phyloP scores from a whole-genome alignment of 1,139 yeast species.

The Candida mesenterica region DNA sequence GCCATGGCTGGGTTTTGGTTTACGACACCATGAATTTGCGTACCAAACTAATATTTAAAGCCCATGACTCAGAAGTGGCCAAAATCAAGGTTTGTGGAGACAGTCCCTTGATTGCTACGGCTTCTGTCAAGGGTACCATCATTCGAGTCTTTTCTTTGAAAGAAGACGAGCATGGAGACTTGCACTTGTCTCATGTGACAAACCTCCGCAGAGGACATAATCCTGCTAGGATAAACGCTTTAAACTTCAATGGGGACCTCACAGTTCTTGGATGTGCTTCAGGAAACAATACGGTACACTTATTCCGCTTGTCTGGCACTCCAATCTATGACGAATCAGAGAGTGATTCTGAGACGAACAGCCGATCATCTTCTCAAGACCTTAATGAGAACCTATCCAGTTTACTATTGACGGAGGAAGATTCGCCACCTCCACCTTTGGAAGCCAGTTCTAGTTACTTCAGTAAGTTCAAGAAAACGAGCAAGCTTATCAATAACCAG shows the following conservation, averaged over 20 bases:
- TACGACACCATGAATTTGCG: constrained; percentile 59
- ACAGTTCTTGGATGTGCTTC: constrained; percentile 63
- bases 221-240: constrained; percentile 51
- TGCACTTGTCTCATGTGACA: constrained; percentile 33
- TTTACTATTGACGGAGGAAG: constrained; percentile 33
- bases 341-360: constrained; percentile 9
- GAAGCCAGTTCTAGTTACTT: constrained; percentile 17
- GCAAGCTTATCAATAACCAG: constrained; percentile 28
- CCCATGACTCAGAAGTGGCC: constrained; percentile 55
- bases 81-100: constrained; percentile 49
- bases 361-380: constrained; percentile 31
- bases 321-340: constrained; percentile 10
- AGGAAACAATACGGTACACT: constrained; percentile 66
- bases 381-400: constrained; percentile 46
- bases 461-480: constrained; percentile 17
- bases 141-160: constrained; percentile 46
- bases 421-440: constrained; percentile 14
- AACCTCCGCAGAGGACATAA: constrained; percentile 73
- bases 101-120: constrained; percentile 60
- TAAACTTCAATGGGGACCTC: constrained; percentile 52
- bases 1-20: constrained; percentile 46
- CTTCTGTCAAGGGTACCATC: constrained; percentile 72
- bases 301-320: constrained; percentile 39
- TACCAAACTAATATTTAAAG: constrained; percentile 58
- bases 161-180: constrained; percentile 5